phyloP scores from a whole-genome alignment of 805 yeast species.

The Myxozyma monticola region DNA sequence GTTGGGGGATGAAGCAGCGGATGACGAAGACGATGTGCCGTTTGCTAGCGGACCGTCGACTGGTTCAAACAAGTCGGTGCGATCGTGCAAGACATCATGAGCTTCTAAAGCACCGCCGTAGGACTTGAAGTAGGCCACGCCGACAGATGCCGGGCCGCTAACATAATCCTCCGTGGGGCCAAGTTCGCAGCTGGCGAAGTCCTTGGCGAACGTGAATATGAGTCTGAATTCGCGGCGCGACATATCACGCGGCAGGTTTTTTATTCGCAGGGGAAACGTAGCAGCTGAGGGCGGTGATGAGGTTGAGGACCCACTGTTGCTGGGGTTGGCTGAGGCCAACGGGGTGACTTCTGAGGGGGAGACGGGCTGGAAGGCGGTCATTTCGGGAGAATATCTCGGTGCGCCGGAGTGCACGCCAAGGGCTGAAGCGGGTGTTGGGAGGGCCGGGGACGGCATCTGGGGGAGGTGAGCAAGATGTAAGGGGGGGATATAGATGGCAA shows the following conservation, averaged over 20 bases:
- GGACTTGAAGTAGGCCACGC: conserved; percentile 37
- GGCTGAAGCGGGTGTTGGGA: neutral
- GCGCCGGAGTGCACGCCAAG: neutral
- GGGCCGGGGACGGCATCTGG: conserved; percentile 11
- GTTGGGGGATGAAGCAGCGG: conserved; percentile 21
- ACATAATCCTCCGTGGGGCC: conserved; percentile 31
- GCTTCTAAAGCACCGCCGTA: conserved; percentile 37
- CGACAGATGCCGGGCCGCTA: conserved; percentile 32
- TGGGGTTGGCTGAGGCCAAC: neutral
- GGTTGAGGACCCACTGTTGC: conserved; percentile 4
- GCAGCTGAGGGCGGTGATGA: conserved; percentile 16
- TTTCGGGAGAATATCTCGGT: conserved; percentile 25
- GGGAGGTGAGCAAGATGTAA: too few species aligned
- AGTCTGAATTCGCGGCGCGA: conserved; percentile 42
- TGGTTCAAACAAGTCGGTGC: conserved; percentile 33
- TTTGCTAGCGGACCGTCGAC: conserved; percentile 3
- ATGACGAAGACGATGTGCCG: conserved; percentile 6
- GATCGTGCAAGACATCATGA: conserved; percentile 34
- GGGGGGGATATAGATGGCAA: too few species aligned
- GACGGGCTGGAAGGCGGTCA: conserved; percentile 20
- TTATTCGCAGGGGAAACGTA: conserved; percentile 33
- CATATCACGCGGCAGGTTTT: conserved; percentile 42
- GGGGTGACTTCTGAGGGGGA: conserved; percentile 24
- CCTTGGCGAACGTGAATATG: conserved; percentile 44
- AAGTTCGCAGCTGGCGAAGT: conserved; percentile 39